Conservation (phyloP, 306 rosid genomes). For the Ochetophila trinervis region DNA sequence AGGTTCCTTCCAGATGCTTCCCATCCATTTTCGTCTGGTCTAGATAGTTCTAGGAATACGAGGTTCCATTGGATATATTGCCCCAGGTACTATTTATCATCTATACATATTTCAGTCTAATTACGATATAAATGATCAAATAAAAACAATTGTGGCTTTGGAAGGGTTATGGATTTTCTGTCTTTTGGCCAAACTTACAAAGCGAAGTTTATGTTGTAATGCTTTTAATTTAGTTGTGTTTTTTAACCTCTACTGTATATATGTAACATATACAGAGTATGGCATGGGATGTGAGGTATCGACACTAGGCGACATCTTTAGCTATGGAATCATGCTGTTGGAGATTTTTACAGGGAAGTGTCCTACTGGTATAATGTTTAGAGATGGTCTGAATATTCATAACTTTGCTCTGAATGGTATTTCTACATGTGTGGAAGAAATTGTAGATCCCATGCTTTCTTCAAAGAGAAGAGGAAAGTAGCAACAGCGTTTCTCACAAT, state of each 20-base stretch:
- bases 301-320: constrained; percentile 15
- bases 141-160: not conserved
- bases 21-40: not conserved
- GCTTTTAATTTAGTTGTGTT: too few species aligned
- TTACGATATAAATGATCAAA: too few species aligned
- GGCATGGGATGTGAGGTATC: constrained; percentile 23
- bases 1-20: constrained; percentile 19
- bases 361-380: constrained; percentile 26
- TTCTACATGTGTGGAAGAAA: constrained; percentile 11
- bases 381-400: constrained; percentile 27
- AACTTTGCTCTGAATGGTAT: constrained; percentile 15
- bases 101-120: too few species aligned
- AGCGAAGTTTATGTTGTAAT: too few species aligned
- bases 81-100: constrained; percentile 1
- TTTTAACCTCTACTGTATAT: not conserved
- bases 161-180: not conserved
- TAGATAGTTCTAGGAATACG: not conserved
- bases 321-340: constrained; percentile 21
- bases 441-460: constrained; percentile 16
- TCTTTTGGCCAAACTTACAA: too few species aligned
- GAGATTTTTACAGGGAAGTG: constrained; percentile 22
- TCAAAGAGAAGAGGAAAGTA: not conserved
- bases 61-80: constrained; percentile 9
- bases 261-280: constrained; percentile 13
- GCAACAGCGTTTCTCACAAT: not conserved